Conservation (phyloP, 2,329 filamentous ascomycete genomes). For the Colletotrichum cereale region DNA sequence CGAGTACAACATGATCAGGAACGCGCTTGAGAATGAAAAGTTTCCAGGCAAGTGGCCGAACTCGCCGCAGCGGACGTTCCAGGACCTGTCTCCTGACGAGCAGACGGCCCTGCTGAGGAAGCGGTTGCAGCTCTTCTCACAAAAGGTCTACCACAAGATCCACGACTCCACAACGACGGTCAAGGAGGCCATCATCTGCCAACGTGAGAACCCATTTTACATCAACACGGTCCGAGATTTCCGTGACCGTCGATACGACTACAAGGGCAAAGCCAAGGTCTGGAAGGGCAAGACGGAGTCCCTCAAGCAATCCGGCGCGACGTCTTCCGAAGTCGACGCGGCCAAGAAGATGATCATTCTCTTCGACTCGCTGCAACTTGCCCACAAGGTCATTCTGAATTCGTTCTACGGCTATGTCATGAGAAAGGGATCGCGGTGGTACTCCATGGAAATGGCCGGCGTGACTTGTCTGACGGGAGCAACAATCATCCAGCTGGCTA, state of each 20-base stretch:
- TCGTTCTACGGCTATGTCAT: constrained; percentile 99
- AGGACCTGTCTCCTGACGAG: constrained; percentile 85
- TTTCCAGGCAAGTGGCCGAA: constrained; percentile 86
- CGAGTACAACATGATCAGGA: constrained; percentile 99
- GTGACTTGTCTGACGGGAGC: constrained; percentile 97
- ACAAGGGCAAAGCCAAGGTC: constrained; percentile 97
- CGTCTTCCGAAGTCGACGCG: constrained; percentile 82
- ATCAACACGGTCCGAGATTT: constrained; percentile 97
- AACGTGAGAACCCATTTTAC: constrained; percentile 98
- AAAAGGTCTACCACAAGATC: constrained; percentile 99
- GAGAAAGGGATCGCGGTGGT: constrained; percentile 98
- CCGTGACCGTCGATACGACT: constrained; percentile 96
- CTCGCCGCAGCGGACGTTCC: constrained; percentile 78
- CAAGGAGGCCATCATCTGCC: constrained; percentile 96
- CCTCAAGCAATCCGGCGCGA: constrained; percentile 85
- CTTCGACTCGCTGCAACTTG: constrained; percentile 94
- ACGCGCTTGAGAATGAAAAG: constrained; percentile 89
- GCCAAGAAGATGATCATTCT: constrained; percentile 99
- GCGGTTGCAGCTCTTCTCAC: constrained; percentile 90
- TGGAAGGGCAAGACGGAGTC: constrained; percentile 97
- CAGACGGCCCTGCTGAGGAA: constrained; percentile 86
- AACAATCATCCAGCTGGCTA: constrained; percentile 95
- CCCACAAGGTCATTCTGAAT: constrained; percentile 99
- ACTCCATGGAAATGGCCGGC: constrained; percentile 99
- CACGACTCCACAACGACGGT: constrained; percentile 94